phyloP scores from a whole-genome alignment of 2,329 filamentous ascomycete genomes.

The Penicillium sp. region DNA sequence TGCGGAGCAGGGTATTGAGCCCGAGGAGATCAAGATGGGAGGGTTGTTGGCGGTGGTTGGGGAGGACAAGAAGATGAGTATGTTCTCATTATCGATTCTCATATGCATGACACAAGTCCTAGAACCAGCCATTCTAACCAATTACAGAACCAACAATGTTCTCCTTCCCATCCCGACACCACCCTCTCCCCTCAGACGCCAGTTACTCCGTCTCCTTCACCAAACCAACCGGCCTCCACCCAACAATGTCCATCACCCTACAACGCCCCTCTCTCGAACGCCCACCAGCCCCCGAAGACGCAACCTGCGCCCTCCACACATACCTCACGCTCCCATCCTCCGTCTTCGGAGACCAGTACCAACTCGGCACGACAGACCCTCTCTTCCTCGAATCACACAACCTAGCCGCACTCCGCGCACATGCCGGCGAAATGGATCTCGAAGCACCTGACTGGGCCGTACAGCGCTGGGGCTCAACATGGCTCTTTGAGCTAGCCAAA shows the following conservation, averaged over 20 bases:
- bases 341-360: constrained; percentile 87
- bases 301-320: constrained; percentile 74
- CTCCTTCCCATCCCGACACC: constrained; percentile 81
- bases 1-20: constrained; percentile 62
- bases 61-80: constrained; percentile 71
- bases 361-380: constrained; percentile 63
- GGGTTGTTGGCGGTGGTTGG: constrained; percentile 81
- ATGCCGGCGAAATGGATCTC: constrained; percentile 80
- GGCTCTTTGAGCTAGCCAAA: constrained; percentile 74
- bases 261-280: constrained; percentile 58
- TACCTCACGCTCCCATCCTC: constrained; percentile 81
- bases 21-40: constrained; percentile 77
- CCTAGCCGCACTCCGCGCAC: constrained; percentile 69
- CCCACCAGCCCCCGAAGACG: constrained; percentile 52
- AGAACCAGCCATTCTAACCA: constrained; percentile 13
- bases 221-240: constrained; percentile 81
- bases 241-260: constrained; percentile 73
- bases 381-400: constrained; percentile 84
- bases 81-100: constrained; percentile 26
- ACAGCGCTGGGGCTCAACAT: constrained; percentile 75
- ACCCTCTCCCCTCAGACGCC: constrained; percentile 56
- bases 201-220: constrained; percentile 70
- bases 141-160: constrained; percentile 74
- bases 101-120: background rate
- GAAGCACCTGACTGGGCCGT: constrained; percentile 87